Evolutionary conservation across 1,284 basidiomycete species (phyloP).

Genomic region (Polyporus tsugae): DNA sequence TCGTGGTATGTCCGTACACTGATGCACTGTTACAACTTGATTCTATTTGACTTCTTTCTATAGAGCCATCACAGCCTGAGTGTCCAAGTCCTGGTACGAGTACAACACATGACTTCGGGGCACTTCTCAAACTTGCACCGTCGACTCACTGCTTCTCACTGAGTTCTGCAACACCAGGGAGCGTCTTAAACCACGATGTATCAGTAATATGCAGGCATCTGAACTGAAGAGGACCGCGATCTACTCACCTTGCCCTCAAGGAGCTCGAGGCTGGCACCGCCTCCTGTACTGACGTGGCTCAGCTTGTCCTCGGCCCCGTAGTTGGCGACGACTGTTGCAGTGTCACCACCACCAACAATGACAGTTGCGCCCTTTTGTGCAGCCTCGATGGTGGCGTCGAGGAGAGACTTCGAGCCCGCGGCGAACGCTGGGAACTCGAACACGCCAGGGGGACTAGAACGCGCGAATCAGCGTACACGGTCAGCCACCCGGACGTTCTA

Average conservation of each 20-base stretch:
- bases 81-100: conserved; percentile 31
- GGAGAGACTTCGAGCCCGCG: conserved; percentile 84
- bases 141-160: conserved; percentile 62
- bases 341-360: conserved; percentile 95
- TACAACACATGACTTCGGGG: conserved; percentile 31
- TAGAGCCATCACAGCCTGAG: conserved; percentile 30
- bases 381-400: conserved; percentile 90
- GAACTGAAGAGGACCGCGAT: not conserved
- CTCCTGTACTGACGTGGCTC: conserved; percentile 97
- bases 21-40: not conserved
- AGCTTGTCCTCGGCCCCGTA: conserved; percentile 87
- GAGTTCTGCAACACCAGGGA: conserved; percentile 88
- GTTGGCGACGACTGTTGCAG: conserved; percentile 90
- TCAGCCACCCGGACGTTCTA: conserved; percentile 4
- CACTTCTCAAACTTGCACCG: conserved; percentile 16
- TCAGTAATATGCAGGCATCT: conserved; percentile 8
- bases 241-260: conserved; percentile 91
- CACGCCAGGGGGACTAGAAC: conserved; percentile 90
- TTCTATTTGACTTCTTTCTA: conserved; percentile 14
- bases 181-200: conserved; percentile 53
- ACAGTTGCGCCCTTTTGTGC: conserved; percentile 89
- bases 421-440: conserved; percentile 97
- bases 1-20: not conserved
- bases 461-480: not conserved
- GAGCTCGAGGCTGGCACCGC: conserved; percentile 94